Evolutionary conservation across 164 flowering plant species (phyloP), one percentile per base, ranked within the genome.

Genomic region (Dillenia turbinata): DNA sequence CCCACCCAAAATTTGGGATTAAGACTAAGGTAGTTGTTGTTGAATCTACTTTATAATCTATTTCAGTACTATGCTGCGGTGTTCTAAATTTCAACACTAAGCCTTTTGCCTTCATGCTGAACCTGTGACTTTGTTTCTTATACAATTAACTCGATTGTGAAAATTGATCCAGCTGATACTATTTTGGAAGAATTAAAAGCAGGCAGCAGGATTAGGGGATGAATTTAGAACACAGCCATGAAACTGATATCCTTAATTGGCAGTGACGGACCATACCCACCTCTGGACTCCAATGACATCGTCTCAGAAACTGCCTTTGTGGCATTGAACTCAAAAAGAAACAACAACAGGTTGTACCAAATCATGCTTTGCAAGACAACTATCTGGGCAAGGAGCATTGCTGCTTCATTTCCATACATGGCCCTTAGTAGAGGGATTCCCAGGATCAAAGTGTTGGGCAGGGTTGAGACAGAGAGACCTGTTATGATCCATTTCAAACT

Each of bases 341-440:
- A 75, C 62, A 91, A 44, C 72, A 89, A 33, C n/a, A 91, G 51
- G 53, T 81, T 87, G 63, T 89, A 77, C 97, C 97, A 91, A 65
- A 91, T 56, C 40, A 81, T 15, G 76, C 89, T 87, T 59, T 91
- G 96, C 40, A 91, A 62, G 45, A 81, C 85, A 33, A 91, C 80
- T 61, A 89, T 79, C 83, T 91, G 97, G 16, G 76, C 63, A 47
- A 91, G 75, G 43, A 84, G 75, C 43, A 7, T 19, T 16, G 68
- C 77, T 24, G 90, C 85, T 71, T 77, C 80, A 24, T 72, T 71
- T 33, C 92, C 92, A 67, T 89, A 89, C 88, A 87, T 85, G 61
- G 90, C 93, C 61, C 51, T 75, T 57, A 89, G 47, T 9, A 91
- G 62, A n/a, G 97, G 96, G 62, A 91, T 79, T 52, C 97, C 97